phyloP scores from a whole-genome alignment of 352 stramenopile species.

The Peronospora tabacina region DNA sequence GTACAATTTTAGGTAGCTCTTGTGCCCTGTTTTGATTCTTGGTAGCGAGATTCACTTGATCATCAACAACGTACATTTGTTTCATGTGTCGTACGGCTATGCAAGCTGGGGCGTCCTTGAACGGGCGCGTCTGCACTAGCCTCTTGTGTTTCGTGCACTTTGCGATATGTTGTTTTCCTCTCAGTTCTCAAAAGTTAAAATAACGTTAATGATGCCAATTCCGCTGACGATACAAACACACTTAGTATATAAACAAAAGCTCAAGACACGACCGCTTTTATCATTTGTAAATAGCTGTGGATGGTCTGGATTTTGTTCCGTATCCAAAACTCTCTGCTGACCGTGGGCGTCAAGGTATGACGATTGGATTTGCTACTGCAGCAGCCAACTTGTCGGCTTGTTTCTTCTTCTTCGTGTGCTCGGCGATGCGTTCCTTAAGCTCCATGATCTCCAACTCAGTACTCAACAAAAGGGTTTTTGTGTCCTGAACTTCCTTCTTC shows the following conservation, averaged over 20 bases:
- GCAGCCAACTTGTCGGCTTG: conserved; percentile 44
- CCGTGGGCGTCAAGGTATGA: neutral
- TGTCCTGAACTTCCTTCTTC: conserved; percentile 58
- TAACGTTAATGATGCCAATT: too few relatives aligned
- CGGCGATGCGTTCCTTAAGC: conserved; percentile 61
- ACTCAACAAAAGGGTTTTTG: conserved; percentile 60
- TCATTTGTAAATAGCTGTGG: neutral
- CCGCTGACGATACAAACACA: too few relatives aligned
- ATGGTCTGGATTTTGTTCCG: neutral
- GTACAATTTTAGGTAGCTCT: too few relatives aligned
- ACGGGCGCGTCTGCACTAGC: too few relatives aligned
- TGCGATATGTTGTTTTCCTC: neutral
- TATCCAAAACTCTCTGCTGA: neutral
- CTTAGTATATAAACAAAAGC: neutral
- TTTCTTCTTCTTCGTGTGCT: conserved; percentile 76
- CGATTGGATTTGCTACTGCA: conserved; percentile 1
- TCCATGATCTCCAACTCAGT: conserved; percentile 68
- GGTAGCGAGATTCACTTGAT: neutral
- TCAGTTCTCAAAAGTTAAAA: too few relatives aligned
- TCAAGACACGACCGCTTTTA: neutral
- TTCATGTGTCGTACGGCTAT: too few relatives aligned
- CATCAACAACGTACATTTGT: too few relatives aligned
- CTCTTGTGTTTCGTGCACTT: too few relatives aligned
- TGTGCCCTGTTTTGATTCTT: neutral
- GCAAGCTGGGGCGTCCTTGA: too few relatives aligned